Conservation (phyloP, 2,329 filamentous ascomycete species). For the Colletotrichum agaves region DNA sequence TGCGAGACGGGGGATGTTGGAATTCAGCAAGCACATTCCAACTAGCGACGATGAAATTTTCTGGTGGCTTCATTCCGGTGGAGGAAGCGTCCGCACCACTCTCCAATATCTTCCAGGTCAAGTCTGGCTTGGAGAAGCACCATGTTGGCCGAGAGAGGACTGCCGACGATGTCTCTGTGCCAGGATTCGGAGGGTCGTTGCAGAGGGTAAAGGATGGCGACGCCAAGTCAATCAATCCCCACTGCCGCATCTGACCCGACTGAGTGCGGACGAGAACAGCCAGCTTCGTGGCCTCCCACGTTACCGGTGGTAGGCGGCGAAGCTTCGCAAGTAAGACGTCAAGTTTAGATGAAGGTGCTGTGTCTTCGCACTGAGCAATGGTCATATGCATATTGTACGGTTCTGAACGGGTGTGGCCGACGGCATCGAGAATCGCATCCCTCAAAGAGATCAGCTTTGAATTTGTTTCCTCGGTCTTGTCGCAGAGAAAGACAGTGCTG, state of each 20-base stretch:
- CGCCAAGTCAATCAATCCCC: constrained; percentile 59
- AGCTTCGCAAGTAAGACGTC: constrained; percentile 64
- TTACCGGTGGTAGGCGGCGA: constrained; percentile 55
- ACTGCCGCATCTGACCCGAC: constrained; percentile 64
- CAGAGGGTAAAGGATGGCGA: constrained; percentile 30
- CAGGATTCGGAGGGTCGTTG: background rate
- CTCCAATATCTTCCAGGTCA: constrained; percentile 3
- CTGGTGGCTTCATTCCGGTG: background rate
- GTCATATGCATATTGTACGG: constrained; percentile 65
- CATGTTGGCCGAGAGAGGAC: constrained; percentile 11
- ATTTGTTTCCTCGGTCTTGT: constrained; percentile 40
- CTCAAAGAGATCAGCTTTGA: constrained; percentile 48
- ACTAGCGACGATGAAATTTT: constrained; percentile 55
- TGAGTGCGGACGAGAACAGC: constrained; percentile 64
- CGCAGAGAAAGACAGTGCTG: constrained; percentile 61
- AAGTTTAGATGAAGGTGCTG: constrained; percentile 53
- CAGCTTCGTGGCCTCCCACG: constrained; percentile 61
- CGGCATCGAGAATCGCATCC: constrained; percentile 46
- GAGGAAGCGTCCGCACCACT: no score
- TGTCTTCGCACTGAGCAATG: constrained; percentile 66
- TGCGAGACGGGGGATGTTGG: constrained; percentile 54
- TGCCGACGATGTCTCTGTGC: background rate
- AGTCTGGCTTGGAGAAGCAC: constrained; percentile 14
- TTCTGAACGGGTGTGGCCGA: constrained; percentile 45
- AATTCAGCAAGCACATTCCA: constrained; percentile 67